Base-by-base conservation (phyloP, 2,329 filamentous ascomycete genomes). In the Penicillium sp. region DNA sequence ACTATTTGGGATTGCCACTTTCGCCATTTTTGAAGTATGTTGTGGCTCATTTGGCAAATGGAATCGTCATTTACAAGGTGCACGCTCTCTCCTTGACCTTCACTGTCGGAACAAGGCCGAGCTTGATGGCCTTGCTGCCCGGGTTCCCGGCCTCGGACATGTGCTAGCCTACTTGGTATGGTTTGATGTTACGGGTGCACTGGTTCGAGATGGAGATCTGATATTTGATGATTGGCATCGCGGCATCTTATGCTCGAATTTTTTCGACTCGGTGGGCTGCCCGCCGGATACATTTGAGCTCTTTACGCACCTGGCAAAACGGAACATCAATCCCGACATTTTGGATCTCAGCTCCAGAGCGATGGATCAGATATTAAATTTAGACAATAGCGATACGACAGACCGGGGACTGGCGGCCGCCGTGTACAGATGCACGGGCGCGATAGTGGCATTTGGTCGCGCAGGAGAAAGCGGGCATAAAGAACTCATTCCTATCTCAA, bases 141-240 rank as follows among this genome's bases (percentile, higher is more conserved):
- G 64, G 0, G 74, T 78, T 4, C 70, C 71, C 0, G 76, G 76
- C 0, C 60, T 79, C 1, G 66, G 69, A 2, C 73, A 77, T 47
- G 74, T 78, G 2, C 63, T 79, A 2, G 68, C 75, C 0, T 72
- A 75, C 8, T 68, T 79, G 3, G 69, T 76, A 0, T 79, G 77
- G 77, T 78, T 75, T 27, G 77, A 79, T 52, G 69, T 72, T 0
- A 72, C 69, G 11, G 74, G 77, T 4, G 60, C 69, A 7, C 58
- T 73, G 5, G 62, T 70, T 46, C 43, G 65, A 33, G 51, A 61
- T 5, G 39, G 54, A 3, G 57, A 50, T 1, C 58, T 72, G 16
- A 75, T 78, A 21, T 79, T 79, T 50, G 73, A 77, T 23, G 71
- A 74, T 60, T 79, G 76, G 76, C 76, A 78, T 58, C 75, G 74